Conservation (phyloP, 441 rosid species). For the Francoa sonchifolia region DNA sequence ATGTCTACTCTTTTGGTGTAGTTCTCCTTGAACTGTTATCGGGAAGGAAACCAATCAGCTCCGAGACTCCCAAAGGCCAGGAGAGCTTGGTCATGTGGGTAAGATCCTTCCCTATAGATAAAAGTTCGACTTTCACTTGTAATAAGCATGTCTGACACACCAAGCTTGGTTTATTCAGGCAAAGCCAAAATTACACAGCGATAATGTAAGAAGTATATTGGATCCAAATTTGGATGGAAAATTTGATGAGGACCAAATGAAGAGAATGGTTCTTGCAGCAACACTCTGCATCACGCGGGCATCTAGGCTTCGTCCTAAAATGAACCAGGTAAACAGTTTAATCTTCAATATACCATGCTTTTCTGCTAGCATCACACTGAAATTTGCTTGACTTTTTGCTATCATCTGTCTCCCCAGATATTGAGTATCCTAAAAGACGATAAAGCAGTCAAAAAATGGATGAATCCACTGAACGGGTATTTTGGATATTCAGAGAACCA, state of each 20-base stretch:
- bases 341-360: too few relatives aligned
- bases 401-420: slow-evolving; percentile 21
- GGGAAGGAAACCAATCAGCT: slow-evolving; percentile 67
- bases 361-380: too few relatives aligned
- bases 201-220: slow-evolving; percentile 38
- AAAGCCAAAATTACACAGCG: slow-evolving; percentile 36
- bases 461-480: slow-evolving; percentile 4
- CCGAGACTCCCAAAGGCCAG: slow-evolving; percentile 43
- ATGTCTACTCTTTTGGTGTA: slow-evolving; percentile 83
- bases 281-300: slow-evolving; percentile 50
- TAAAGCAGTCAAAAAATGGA: slow-evolving; percentile 20
- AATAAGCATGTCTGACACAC: background rate
- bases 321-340: slow-evolving; percentile 33
- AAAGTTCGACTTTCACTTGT: background rate
- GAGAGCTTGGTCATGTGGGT: slow-evolving; percentile 95
- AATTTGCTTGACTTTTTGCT: background rate
- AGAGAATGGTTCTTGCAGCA: slow-evolving; percentile 54
- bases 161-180: slow-evolving; percentile 29
- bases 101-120: slow-evolving; percentile 13
- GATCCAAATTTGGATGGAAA: slow-evolving; percentile 36
- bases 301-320: slow-evolving; percentile 54
- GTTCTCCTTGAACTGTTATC: slow-evolving; percentile 85
- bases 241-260: slow-evolving; percentile 29
- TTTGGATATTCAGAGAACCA: slow-evolving; percentile 22
- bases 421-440: slow-evolving; percentile 52